Evolutionary conservation across 306 rosid species (phyloP), one percentile per base, ranked within the genome.

Genomic region (Malus sylvestris): DNA sequence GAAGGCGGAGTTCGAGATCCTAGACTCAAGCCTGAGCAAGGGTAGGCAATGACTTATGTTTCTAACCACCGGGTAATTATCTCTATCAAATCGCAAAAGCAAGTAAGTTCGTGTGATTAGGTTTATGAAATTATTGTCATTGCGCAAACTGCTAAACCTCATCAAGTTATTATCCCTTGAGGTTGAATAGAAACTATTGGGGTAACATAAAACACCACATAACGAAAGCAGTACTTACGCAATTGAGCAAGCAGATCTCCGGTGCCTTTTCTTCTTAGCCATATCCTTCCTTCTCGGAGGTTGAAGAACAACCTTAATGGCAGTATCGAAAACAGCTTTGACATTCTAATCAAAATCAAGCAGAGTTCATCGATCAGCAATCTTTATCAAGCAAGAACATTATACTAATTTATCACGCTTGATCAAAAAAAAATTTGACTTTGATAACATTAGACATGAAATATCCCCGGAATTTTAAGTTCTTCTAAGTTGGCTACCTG

Each of bases 221-320:
- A 46, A 74, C 13, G 69, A 38, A 75, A 15, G 55, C 8, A 15
- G 76, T 33, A 90, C 99, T 91, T 86, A 92, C 99, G 78, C 92
- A 85, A 95, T 67, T 59, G 91, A 85, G 84, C 93, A 95, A 72
- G 92, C 90, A 16, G 96, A 89, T 33, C 90, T 89, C 63, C 91
- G 80, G 77, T 79, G 88, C 82, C 87, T 82, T 87, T 86, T 95
- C 91, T 91, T 88, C 83, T 74, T 85, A 5, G 91, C 80, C 82
- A 87, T 85, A 85, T 95, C 97, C 78, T 85, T 93, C 86, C 88
- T 95, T 73, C 97, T 90, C 35, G 96, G 97, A 76, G 99, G 99
- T 87, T 95, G 97, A 58, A 95, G 96, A 83, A 92, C 99, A 89
- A 91, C 99, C 88, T 95, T 95, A 79, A 95, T 95, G 40, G 99